Conservation (phyloP, 2,329 filamentous ascomycete genomes). For the Botrytis medusae region DNA sequence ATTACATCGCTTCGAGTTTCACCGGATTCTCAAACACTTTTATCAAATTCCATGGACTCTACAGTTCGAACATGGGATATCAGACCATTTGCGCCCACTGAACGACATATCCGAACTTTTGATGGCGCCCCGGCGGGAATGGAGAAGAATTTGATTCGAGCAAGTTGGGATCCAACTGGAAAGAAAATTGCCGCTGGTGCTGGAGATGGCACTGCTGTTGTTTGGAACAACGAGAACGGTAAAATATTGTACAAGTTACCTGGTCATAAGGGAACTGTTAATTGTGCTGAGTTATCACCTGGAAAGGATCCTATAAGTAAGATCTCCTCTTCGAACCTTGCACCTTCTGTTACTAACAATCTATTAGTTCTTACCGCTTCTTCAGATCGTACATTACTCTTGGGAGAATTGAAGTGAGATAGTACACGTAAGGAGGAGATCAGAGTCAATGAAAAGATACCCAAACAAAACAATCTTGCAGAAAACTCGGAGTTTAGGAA, state of each 20-base stretch:
- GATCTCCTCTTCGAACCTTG: constrained; percentile 42
- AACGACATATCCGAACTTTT: constrained; percentile 82
- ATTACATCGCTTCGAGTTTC: constrained; percentile 89
- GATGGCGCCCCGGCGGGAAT: constrained; percentile 86
- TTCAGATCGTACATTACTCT: constrained; percentile 80
- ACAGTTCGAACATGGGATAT: constrained; percentile 97
- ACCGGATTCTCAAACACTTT: constrained; percentile 83
- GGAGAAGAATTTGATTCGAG: constrained; percentile 88
- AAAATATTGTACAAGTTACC: constrained; percentile 94
- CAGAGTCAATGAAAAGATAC: constrained; percentile 18
- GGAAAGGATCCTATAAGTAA: constrained; percentile 82
- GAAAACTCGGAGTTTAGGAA: constrained; percentile 6
- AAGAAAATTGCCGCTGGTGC: constrained; percentile 86
- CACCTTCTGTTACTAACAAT: constrained; percentile 27
- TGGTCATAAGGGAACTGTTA: constrained; percentile 92
- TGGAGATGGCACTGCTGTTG: constrained; percentile 84
- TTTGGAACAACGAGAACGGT: constrained; percentile 87
- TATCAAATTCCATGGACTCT: constrained; percentile 92
- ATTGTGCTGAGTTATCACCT: constrained; percentile 89
- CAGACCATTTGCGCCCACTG: constrained; percentile 85
- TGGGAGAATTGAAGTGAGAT: constrained; percentile 73
- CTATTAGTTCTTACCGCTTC: constrained; percentile 77
- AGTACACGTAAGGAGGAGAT: not conserved
- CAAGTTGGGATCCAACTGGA: constrained; percentile 85
- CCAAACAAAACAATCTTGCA: constrained; percentile 5